A percentile compares a stretch with the other conserved stretches of the same genome.
phyloP scores from a whole-genome alignment of 2,329 filamentous ascomycete species.

The Aureobasidium sp. region DNA sequence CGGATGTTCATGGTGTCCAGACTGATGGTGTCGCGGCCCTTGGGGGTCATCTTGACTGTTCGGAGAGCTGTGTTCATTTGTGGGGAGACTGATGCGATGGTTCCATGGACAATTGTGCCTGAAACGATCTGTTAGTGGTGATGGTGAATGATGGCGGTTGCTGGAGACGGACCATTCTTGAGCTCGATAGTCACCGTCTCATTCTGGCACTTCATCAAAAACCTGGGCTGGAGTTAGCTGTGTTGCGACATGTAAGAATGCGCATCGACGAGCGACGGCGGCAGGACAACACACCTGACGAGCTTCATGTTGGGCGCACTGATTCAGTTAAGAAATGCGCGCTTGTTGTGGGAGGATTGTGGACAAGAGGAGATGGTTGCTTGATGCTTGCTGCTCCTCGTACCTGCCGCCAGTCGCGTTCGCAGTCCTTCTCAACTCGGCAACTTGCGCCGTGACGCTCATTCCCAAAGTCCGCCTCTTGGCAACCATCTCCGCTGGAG shows the following conservation, averaged over 20 bases:
- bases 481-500: neutral
- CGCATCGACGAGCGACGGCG: neutral
- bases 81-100: constrained; percentile 91
- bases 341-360: neutral
- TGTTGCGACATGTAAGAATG: constrained; percentile 27
- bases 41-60: constrained; percentile 92
- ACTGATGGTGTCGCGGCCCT: constrained; percentile 76
- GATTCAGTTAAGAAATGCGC: constrained; percentile 4
- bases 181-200: constrained; percentile 98
- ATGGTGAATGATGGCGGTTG: neutral
- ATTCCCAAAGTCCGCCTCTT: neutral
- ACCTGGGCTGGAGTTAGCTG: constrained; percentile 44
- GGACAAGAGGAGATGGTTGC: neutral
- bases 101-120: constrained; percentile 96
- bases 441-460: constrained; percentile 6
- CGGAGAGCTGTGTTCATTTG: constrained; percentile 98
- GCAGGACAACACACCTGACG: constrained; percentile 64
- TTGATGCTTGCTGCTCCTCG: neutral
- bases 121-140: constrained; percentile 8
- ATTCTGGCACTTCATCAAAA: constrained; percentile 98
- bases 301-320: constrained; percentile 72
- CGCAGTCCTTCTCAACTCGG: constrained; percentile 6
- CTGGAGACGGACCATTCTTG: constrained; percentile 72
- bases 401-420: neutral
- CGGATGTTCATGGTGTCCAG: constrained; percentile 96